Percentiles rank a stretch among this genome's conserved stretches.
Evolutionary conservation across 352 stramenopile genomes (phyloP).

Genomic region (Phytophthora constricta): DNA sequence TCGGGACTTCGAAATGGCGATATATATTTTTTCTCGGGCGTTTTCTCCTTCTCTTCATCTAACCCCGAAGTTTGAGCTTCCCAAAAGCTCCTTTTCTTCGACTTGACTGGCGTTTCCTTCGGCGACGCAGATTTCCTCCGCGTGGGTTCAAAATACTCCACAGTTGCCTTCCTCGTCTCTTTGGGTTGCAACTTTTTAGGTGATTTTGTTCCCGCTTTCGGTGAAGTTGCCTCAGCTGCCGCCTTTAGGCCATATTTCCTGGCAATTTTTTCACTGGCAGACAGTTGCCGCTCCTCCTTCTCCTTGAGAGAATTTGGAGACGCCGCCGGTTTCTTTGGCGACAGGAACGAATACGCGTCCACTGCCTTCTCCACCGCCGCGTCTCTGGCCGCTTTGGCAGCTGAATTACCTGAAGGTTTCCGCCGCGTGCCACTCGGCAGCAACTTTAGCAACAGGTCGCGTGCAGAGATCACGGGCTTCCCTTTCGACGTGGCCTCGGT

Average conservation of each 20-base stretch:
- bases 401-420: too few relatives aligned
- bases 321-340: slow-evolving; percentile 15
- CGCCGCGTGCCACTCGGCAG: slow-evolving; percentile 31
- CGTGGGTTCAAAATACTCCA: slow-evolving; percentile 5
- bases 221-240: slow-evolving; percentile 16
- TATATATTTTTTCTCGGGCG: slow-evolving; percentile 40
- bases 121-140: slow-evolving; percentile 6
- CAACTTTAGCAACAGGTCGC: slow-evolving; percentile 60
- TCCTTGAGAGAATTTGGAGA: slow-evolving; percentile 1
- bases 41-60: slow-evolving; percentile 2
- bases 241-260: slow-evolving; percentile 62
- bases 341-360: slow-evolving; percentile 23
- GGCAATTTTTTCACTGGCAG: slow-evolving; percentile 59
- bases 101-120: slow-evolving; percentile 7
- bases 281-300: slow-evolving; percentile 31
- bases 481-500: not conserved
- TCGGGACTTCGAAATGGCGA: slow-evolving; percentile 60
- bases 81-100: slow-evolving; percentile 42
- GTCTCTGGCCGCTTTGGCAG: slow-evolving; percentile 15
- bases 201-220: slow-evolving; percentile 11
- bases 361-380: slow-evolving; percentile 8
- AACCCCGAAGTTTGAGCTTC: slow-evolving; percentile 25
- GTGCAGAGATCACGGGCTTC: slow-evolving; percentile 73
- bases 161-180: not conserved
- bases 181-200: not conserved